Evolutionary conservation across 352 stramenopile genomes (phyloP).

Genomic region (Pythium phragmitis): DNA sequence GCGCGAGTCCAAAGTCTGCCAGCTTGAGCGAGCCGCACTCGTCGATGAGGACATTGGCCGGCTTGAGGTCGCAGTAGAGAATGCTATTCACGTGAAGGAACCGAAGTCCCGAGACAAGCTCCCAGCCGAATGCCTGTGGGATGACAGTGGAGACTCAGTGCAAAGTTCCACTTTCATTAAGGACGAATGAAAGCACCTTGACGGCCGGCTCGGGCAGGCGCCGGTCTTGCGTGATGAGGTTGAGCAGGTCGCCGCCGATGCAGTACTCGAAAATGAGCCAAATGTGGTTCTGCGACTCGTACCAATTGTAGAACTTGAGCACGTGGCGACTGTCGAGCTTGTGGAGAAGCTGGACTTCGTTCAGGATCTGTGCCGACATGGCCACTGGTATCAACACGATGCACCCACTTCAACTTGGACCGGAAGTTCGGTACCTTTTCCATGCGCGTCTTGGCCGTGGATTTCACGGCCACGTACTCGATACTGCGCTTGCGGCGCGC

Average conservation of each 20-base stretch:
- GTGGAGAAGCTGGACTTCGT: slow-evolving; percentile 88
- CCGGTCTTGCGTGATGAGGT: slow-evolving; percentile 89
- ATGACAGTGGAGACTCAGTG: too few species aligned
- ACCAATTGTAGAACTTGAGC: slow-evolving; percentile 94
- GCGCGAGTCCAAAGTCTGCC: slow-evolving; percentile 87
- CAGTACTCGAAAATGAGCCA: slow-evolving; percentile 95
- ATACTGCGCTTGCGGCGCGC: slow-evolving; percentile 90
- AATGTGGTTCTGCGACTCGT: slow-evolving; percentile 95
- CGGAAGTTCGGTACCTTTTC: slow-evolving; percentile 43
- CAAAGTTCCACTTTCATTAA: too few species aligned
- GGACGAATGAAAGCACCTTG: too few species aligned
- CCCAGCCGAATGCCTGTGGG: slow-evolving; percentile 57
- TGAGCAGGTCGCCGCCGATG: slow-evolving; percentile 89
- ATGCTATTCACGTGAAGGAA: slow-evolving; percentile 89
- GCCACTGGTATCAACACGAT: not conserved
- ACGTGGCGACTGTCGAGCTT: slow-evolving; percentile 84
- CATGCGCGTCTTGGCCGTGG: slow-evolving; percentile 90
- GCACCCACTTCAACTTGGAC: slow-evolving; percentile 30
- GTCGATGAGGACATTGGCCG: slow-evolving; percentile 90
- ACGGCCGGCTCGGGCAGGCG: slow-evolving; percentile 78
- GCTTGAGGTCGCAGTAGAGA: slow-evolving; percentile 91
- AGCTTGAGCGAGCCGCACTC: slow-evolving; percentile 92
- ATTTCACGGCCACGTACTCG: slow-evolving; percentile 94
- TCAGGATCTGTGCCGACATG: slow-evolving; percentile 52
- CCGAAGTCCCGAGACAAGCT: slow-evolving; percentile 78